Base-by-base conservation (phyloP, 495 filamentous ascomycete genomes). In the Talaromyces wortmannii region DNA sequence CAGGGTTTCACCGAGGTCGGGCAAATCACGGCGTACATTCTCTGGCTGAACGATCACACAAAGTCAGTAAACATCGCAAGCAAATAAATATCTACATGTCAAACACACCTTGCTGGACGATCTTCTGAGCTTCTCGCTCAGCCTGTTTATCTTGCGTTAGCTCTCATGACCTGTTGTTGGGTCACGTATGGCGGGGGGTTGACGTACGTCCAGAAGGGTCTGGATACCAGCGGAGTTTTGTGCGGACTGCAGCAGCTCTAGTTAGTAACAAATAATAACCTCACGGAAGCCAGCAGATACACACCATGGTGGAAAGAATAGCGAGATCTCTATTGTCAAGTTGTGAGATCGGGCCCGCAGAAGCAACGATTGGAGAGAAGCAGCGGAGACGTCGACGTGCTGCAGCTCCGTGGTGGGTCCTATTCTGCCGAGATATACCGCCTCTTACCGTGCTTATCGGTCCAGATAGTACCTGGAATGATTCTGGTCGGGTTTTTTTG, bases 221-320 rank as follows among this genome's bases (percentile, higher is more conserved):
- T 96, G 91, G 69, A 98, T 98, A 69, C 94, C 94, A 63, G 88
- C 85, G 63, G 92, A 96, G 79, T 97, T 97, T 81, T 97, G 95
- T 62, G 92, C 95, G 64, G 94, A 94, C 94, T 97, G 48, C 16
- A 36, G 44, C 52, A 43, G 31, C 47, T 47, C 32, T 29, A 16
- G n/a, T 55, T 49, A 23, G 31, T 6, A 43, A 48, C 1, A 13
- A 8, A 40, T 40, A 40, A 40, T 5, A 40, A 23, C 23, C 23
- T 23, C 13, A 5, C 13, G 13, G 2, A 5, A 40, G 36, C 13
- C 13, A 40, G 36, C 8, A 10, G 8, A 13, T 1, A 13, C 36
- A 10, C 5, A 40, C 36, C 36, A 40, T 40, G 36, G 13, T 40
- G 36, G 23, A 23, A 40, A 40, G 36, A 40, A 40, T 10, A 40